Conservation (phyloP, 768 basidiomycete species). For the Hygrophoropsis aurantiaca region DNA sequence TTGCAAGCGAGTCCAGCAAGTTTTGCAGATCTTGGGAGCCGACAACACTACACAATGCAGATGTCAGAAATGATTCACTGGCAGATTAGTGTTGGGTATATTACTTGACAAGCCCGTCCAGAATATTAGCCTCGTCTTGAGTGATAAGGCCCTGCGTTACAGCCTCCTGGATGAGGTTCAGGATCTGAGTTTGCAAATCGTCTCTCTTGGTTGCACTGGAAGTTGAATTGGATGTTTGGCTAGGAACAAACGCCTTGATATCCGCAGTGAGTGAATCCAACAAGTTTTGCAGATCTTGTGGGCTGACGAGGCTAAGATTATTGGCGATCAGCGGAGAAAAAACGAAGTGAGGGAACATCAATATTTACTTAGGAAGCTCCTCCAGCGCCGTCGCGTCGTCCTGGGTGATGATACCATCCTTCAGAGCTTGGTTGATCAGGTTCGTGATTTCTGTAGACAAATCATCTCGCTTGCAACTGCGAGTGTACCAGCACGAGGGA, state of each 20-base stretch:
- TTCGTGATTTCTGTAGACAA: conserved; percentile 1
- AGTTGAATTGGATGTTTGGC: not conserved
- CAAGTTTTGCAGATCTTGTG: not conserved
- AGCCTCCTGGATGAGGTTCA: conserved; percentile 62
- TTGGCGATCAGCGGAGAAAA: too few relatives aligned
- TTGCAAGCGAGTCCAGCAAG: not conserved
- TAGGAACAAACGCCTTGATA: not conserved
- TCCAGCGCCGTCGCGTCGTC: conserved; percentile 1
- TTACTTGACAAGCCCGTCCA: conserved; percentile 2
- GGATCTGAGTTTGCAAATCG: conserved; percentile 24
- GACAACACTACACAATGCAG: conserved; percentile 2
- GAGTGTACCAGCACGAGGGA: conserved; percentile 4
- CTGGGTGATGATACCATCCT: conserved; percentile 6
- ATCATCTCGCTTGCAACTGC: conserved; percentile 7
- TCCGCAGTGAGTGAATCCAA: not conserved
- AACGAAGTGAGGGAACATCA: not conserved
- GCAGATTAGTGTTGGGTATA: not conserved
- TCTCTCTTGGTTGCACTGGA: conserved; percentile 1
- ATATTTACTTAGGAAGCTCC: not conserved
- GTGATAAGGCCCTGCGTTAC: conserved; percentile 64
- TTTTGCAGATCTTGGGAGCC: conserved; percentile 1
- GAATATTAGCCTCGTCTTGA: not conserved
- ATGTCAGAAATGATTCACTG: too few relatives aligned
- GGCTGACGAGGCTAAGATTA: too few relatives aligned
- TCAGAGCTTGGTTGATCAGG: conserved; percentile 2